A percentile compares a stretch with the other conserved stretches of the same genome.
Conservation (phyloP, 169 alveolate species). For the Plasmodium blacklocki region DNA sequence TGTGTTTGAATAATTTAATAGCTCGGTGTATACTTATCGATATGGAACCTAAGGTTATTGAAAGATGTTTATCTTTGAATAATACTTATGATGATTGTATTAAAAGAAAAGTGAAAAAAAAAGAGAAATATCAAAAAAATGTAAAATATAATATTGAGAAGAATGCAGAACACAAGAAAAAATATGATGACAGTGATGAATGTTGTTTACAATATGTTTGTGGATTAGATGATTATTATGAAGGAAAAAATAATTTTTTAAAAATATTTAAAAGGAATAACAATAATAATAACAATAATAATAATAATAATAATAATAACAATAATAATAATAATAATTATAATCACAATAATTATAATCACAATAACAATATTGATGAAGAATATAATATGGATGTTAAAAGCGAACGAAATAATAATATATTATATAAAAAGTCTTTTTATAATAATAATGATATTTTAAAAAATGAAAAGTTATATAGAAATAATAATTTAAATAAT, state of each 20-base stretch:
- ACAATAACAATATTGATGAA: neutral
- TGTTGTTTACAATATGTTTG: slow-evolving; percentile 24
- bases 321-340: neutral
- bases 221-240: slow-evolving; percentile 68
- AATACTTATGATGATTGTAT: neutral
- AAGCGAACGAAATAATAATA: neutral
- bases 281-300: neutral
- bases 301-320: neutral
- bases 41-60: slow-evolving; percentile 75
- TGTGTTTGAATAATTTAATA: slow-evolving; percentile 37
- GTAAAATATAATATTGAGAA: neutral
- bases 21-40: slow-evolving; percentile 65
- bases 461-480: no score
- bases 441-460: no score
- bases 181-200: neutral
- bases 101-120: slow-evolving; percentile 4
- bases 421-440: no score
- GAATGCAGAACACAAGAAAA: neutral
- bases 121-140: neutral
- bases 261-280: slow-evolving; percentile 22
- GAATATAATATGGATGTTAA: neutral
- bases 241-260: slow-evolving; percentile 32
- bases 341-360: neutral
- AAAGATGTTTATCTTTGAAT: slow-evolving; percentile 27
- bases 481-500: no score